Evolutionary conservation across 768 basidiomycete species (phyloP), one percentile per base, ranked within the genome.

Genomic region (Suillus paluster): DNA sequence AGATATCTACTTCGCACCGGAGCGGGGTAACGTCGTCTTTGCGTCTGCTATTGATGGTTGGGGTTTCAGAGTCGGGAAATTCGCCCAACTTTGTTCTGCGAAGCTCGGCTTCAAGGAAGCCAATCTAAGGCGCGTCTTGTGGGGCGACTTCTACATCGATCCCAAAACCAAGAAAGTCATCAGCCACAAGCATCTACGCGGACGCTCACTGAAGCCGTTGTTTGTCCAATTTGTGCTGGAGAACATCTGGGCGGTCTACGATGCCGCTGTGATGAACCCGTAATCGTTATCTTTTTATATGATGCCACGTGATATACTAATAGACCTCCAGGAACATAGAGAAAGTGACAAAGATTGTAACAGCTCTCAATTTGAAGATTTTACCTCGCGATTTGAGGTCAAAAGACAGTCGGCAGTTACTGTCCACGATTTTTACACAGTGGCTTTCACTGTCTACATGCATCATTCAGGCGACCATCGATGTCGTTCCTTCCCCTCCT

Each of bases 141-240:
- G 97, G 97, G 97, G 97, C 4, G 97, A 99, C 75, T 99, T 89
- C 73, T 99, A 91, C 76, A 82, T 99, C 57, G 97, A 99, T 74
- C 93, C 97, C 0, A 99, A 98, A 79, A 91, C 91, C 48, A 99
- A 97, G 76, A 84, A 87, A 66, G 92, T 99, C 42, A 88, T 99
- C 71, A 92, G 90, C 68, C 81, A 95, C 75, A 96, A 95, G 76
- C 92, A 96, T 75, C 83, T 98, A 62, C 86, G 85, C 57, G 97
- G 95, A 19, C 86, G 95, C 46, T 83, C 86, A 54, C 76, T 99
- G 72, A 99, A 99, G 78, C 94, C 96, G 12, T 82, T 99, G 27
- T 99, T 99, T 70, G 97, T 98, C 14, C 96, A 98, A 77, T 97
- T 99, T 67, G 90, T 99, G 14, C 77, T 99, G 66, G 97, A 99